A percentile compares a stretch with the other conserved stretches of the same genome.
Conservation (phyloP, 1,284 basidiomycete species). For the Singerocomus rubriflavus region DNA sequence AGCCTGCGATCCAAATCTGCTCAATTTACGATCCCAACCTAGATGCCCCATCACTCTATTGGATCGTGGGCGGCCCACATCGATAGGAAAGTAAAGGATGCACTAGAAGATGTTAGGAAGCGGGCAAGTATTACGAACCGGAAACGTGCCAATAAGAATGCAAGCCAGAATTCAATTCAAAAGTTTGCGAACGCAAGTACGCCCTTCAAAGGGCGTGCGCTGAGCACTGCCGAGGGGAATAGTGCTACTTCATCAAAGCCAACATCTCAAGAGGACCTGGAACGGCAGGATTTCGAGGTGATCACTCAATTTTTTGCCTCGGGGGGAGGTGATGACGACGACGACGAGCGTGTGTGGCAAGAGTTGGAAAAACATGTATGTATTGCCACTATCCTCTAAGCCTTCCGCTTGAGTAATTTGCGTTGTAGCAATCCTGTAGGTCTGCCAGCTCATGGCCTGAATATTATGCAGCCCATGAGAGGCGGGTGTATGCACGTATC, state of each 20-base stretch:
- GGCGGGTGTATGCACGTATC: constrained; percentile 38
- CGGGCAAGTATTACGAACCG: constrained; percentile 33
- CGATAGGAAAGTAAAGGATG: constrained; percentile 27
- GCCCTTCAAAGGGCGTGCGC: not conserved
- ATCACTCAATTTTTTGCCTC: constrained; percentile 52
- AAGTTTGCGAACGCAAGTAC: not conserved
- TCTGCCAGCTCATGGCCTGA: constrained; percentile 51
- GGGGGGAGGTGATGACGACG: constrained; percentile 43
- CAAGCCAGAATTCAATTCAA: not conserved
- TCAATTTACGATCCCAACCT: not conserved
- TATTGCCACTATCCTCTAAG: constrained; percentile 1
- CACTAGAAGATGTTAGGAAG: constrained; percentile 30
- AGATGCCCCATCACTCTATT: constrained; percentile 47
- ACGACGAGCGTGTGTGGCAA: constrained; percentile 49
- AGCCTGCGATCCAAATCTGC: not conserved
- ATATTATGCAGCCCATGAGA: constrained; percentile 49
- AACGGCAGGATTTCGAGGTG: constrained; percentile 42
- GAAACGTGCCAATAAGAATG: constrained; percentile 16
- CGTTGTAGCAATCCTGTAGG: constrained; percentile 43
- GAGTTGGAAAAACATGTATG: constrained; percentile 37
- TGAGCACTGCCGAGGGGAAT: not conserved
- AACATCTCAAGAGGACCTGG: constrained; percentile 12
- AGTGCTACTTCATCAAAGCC: not conserved
- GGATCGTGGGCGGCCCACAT: constrained; percentile 38
- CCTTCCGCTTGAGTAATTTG: constrained; percentile 3